Percentiles rank a stretch among this genome's conserved stretches.
Evolutionary conservation across 2,329 filamentous ascomycete species (phyloP).

Genomic region (Diaporthe eres): DNA sequence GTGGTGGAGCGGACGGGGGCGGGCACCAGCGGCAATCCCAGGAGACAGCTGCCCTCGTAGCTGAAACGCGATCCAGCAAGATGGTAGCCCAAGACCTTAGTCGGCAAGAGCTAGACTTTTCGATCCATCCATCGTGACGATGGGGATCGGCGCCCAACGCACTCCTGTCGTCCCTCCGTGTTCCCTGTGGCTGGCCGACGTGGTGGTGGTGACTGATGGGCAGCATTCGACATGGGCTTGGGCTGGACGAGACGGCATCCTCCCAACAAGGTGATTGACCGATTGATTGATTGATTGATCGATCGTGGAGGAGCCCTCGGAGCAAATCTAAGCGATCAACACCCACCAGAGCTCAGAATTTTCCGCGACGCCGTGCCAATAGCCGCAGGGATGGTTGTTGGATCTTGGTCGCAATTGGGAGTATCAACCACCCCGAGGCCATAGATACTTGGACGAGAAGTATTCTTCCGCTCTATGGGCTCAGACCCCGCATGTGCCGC

Average conservation of each 20-base stretch:
- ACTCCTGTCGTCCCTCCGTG: neutral
- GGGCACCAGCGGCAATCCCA: conserved; percentile 23
- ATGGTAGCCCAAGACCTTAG: conserved; percentile 20
- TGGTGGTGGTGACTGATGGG: conserved; percentile 15
- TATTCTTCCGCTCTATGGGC: neutral
- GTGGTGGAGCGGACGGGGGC: neutral
- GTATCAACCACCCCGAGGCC: neutral
- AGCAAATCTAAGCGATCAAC: conserved; percentile 24
- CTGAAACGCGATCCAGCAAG: conserved; percentile 24
- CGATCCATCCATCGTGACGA: conserved; percentile 26
- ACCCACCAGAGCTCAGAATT: conserved; percentile 30
- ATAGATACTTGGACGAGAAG: conserved; percentile 12
- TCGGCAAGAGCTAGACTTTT: conserved; percentile 13
- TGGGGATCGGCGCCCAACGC: conserved; percentile 26
- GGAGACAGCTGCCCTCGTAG: conserved; percentile 2
- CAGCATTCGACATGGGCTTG: conserved; percentile 10
- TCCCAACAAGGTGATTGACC: conserved; percentile 6
- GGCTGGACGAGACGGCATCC: conserved; percentile 2
- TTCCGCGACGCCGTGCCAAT: conserved; percentile 29
- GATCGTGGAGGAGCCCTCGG: conserved; percentile 12
- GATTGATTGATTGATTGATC: conserved; percentile 10
- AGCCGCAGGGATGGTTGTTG: conserved; percentile 31
- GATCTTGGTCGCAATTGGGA: conserved; percentile 2
- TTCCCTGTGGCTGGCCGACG: neutral
- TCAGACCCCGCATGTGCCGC: conserved; percentile 18